A percentile compares a stretch with the other conserved stretches of the same genome.
phyloP scores from a whole-genome alignment of 2,329 filamentous ascomycete genomes.

The Alternaria infectoria region DNA sequence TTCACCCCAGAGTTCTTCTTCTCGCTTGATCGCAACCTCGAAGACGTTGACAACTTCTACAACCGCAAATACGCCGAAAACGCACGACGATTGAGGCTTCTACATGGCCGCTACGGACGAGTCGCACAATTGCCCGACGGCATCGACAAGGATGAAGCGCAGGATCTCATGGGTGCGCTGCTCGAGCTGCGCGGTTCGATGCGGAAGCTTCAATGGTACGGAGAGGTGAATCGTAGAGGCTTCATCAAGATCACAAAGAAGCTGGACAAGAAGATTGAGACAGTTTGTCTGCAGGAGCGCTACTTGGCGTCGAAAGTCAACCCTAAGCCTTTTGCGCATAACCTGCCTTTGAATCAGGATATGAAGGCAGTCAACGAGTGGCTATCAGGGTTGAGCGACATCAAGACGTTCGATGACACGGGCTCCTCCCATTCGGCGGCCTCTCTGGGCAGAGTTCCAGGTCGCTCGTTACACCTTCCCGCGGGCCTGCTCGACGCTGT shows the following conservation, averaged over 20 bases:
- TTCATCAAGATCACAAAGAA: constrained; percentile 99
- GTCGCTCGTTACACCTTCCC: constrained; percentile 76
- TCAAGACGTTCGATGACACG: constrained; percentile 76
- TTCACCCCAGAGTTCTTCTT: constrained; percentile 84
- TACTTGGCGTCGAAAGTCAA: constrained; percentile 94
- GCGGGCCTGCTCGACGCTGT: constrained; percentile 71
- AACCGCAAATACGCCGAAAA: constrained; percentile 92
- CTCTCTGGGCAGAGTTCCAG: constrained; percentile 78
- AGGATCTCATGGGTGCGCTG: constrained; percentile 88
- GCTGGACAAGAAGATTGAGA: constrained; percentile 89
- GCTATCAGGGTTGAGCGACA: constrained; percentile 81
- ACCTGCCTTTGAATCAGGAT: constrained; percentile 62
- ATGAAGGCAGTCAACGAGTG: constrained; percentile 84
- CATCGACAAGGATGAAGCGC: constrained; percentile 85
- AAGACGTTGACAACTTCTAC: constrained; percentile 96
- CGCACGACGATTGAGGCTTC: constrained; percentile 79
- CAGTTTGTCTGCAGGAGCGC: constrained; percentile 76
- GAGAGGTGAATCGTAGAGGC: constrained; percentile 91
- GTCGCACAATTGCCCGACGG: constrained; percentile 71
- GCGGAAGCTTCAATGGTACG: constrained; percentile 95
- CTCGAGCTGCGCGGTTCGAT: constrained; percentile 87
- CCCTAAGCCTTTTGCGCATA: constrained; percentile 84
- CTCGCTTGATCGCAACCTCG: constrained; percentile 92
- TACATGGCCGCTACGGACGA: constrained; percentile 86
- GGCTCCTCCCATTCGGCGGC: constrained; percentile 71